These are phyloP conservation scores for Yarrowia deformans DNA, from an alignment of 805 yeast genomes.

Conservation along the genomic window DNA sequence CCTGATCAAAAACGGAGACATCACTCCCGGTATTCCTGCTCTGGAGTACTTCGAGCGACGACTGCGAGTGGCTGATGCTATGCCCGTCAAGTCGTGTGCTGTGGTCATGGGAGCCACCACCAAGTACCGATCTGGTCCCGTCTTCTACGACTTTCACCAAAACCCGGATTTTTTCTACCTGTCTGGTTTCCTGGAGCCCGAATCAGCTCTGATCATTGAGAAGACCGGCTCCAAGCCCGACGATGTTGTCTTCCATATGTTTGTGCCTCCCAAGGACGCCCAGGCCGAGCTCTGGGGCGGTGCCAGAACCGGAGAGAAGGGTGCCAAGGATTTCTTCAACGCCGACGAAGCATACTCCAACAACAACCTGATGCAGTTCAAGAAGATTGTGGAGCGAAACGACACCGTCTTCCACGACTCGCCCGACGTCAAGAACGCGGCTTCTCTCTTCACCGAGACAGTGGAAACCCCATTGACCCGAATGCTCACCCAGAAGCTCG, in stretches of 20 bases:
- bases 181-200: slow-evolving; percentile 93
- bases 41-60: slow-evolving; percentile 82
- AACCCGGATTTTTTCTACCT: slow-evolving; percentile 85
- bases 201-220: slow-evolving; percentile 64
- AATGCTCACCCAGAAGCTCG: neutral
- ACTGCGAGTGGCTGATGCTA: slow-evolving; percentile 58
- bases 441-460: slow-evolving; percentile 27
- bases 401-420: slow-evolving; percentile 41
- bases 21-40: slow-evolving; percentile 89
- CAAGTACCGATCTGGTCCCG: slow-evolving; percentile 87
- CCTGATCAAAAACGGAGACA: slow-evolving; percentile 72
- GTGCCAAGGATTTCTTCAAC: slow-evolving; percentile 82
- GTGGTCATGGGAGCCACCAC: slow-evolving; percentile 74
- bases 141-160: slow-evolving; percentile 91
- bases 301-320: slow-evolving; percentile 82
- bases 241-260: slow-evolving; percentile 47
- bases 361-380: slow-evolving; percentile 45
- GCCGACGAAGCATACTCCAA: slow-evolving; percentile 76
- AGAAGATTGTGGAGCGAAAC: slow-evolving; percentile 16
- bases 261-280: slow-evolving; percentile 84
- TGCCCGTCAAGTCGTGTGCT: slow-evolving; percentile 73
- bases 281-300: slow-evolving; percentile 95
- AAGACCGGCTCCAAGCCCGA: slow-evolving; percentile 54
- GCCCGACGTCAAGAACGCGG: slow-evolving; percentile 15
- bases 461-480: slow-evolving; percentile 26